A percentile compares a stretch with the other conserved stretches of the same genome.
Conservation (phyloP, 2,329 filamentous ascomycete genomes). For the Chrysoporthe deuterocubensis region DNA sequence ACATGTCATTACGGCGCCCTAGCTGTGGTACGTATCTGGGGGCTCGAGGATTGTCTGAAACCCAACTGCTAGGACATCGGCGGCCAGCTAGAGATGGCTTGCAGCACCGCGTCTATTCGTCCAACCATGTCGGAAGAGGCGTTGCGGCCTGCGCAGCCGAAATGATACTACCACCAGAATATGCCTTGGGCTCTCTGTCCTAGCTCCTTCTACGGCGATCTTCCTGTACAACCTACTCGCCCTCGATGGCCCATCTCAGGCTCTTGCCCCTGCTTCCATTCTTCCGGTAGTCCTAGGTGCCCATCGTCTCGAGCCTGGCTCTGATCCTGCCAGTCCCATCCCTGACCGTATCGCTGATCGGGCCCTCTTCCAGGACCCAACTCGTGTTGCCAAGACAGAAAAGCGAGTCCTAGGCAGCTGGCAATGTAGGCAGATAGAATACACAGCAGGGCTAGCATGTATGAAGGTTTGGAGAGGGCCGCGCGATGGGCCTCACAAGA, state of each 20-base stretch:
- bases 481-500: background rate
- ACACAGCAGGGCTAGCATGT: background rate
- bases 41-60: background rate
- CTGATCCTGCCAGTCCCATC: background rate
- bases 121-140: slow-evolving; percentile 18
- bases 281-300: background rate
- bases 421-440: background rate
- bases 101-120: slow-evolving; percentile 24
- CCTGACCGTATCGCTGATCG: background rate
- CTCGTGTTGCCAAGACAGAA: background rate
- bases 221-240: background rate
- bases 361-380: too few species aligned
- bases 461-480: background rate
- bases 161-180: background rate
- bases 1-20: background rate
- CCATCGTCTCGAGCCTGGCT: background rate
- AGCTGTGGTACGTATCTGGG: background rate
- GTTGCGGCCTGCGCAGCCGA: background rate
- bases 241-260: background rate
- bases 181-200: background rate
- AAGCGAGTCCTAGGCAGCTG: background rate
- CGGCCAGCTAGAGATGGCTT: slow-evolving; percentile 1
- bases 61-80: too few species aligned
- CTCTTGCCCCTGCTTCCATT: background rate
- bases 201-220: background rate